A percentile compares a stretch with the other conserved stretches of the same genome.
These are phyloP conservation scores for Penicillium cinerascens DNA, from an alignment of 495 filamentous ascomycete species.

Conservation along the genomic window DNA sequence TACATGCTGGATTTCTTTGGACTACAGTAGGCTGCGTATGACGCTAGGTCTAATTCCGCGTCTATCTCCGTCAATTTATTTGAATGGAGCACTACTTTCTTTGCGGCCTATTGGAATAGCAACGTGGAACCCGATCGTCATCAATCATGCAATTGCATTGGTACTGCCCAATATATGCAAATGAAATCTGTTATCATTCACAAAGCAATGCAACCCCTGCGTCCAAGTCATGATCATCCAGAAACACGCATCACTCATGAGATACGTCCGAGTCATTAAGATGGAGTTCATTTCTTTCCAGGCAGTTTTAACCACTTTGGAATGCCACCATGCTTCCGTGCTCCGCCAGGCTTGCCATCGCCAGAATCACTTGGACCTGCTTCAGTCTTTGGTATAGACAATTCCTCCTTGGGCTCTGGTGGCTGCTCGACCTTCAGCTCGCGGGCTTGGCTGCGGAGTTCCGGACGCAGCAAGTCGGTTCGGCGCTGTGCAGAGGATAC, in stretches of 20 bases:
- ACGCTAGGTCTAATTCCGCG: too few relatives aligned
- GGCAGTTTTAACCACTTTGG: constrained; percentile 71
- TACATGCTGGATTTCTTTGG: too few relatives aligned
- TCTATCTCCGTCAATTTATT: too few relatives aligned
- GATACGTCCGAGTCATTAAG: neutral
- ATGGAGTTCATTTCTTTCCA: constrained; percentile 49
- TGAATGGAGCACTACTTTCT: too few relatives aligned
- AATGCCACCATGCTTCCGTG: constrained; percentile 46
- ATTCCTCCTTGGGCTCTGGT: constrained; percentile 36
- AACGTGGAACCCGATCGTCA: neutral
- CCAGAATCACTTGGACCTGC: constrained; percentile 28
- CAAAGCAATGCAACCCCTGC: neutral
- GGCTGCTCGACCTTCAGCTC: constrained; percentile 57
- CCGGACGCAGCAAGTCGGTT: constrained; percentile 57
- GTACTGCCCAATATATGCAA: neutral
- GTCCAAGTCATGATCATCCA: constrained; percentile 2
- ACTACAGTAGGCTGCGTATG: too few relatives aligned
- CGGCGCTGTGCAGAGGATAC: constrained; percentile 39
- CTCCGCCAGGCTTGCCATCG: constrained; percentile 38
- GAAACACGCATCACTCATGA: constrained; percentile 7
- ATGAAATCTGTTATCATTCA: neutral
- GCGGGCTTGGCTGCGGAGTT: constrained; percentile 63
- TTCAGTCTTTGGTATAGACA: constrained; percentile 33
- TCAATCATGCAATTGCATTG: neutral
- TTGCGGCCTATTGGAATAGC: neutral